These are phyloP conservation scores for Tolypocladium guangdongense DNA, from an alignment of 2,329 filamentous ascomycete genomes.

Conservation along the genomic window DNA sequence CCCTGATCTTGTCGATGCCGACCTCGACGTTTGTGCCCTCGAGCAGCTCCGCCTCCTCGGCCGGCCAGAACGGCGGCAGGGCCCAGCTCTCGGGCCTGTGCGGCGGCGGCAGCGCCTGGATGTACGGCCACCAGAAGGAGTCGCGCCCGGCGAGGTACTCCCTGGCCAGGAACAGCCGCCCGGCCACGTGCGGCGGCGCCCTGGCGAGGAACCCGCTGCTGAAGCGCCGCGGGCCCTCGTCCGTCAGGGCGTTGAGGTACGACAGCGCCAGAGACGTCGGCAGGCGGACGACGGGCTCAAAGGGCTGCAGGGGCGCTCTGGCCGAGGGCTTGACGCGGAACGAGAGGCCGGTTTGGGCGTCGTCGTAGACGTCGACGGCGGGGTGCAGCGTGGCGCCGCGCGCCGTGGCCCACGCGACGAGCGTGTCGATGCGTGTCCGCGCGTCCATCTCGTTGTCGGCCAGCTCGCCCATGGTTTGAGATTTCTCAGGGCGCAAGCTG, in stretches of 20 bases:
- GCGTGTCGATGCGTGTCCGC: conserved; percentile 14
- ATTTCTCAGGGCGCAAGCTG: neutral
- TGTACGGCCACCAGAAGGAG: conserved; percentile 61
- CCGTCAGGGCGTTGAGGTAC: conserved; percentile 41
- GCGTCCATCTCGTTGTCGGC: neutral
- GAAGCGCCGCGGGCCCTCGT: conserved; percentile 19
- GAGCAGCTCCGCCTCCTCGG: conserved; percentile 46
- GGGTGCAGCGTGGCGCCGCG: conserved; percentile 39
- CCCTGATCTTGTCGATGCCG: conserved; percentile 35
- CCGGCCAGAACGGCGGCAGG: conserved; percentile 53
- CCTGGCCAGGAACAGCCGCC: conserved; percentile 58
- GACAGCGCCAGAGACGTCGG: conserved; percentile 45
- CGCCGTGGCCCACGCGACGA: conserved; percentile 37
- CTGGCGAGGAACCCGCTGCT: conserved; percentile 36
- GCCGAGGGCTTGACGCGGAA: conserved; percentile 35
- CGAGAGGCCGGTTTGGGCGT: conserved; percentile 40
- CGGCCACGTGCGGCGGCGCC: conserved; percentile 46
- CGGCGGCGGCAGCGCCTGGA: conserved; percentile 53
- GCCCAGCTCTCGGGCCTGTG: conserved; percentile 36
- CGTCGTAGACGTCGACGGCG: conserved; percentile 39
- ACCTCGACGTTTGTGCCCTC: conserved; percentile 42
- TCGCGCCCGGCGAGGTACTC: conserved; percentile 47
- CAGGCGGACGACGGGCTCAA: conserved; percentile 38
- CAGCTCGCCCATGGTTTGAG: neutral
- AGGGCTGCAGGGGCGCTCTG: conserved; percentile 15